These are phyloP conservation scores for Tylopilus subfusipes DNA, from an alignment of 768 basidiomycete genomes.

Conservation along the genomic window DNA sequence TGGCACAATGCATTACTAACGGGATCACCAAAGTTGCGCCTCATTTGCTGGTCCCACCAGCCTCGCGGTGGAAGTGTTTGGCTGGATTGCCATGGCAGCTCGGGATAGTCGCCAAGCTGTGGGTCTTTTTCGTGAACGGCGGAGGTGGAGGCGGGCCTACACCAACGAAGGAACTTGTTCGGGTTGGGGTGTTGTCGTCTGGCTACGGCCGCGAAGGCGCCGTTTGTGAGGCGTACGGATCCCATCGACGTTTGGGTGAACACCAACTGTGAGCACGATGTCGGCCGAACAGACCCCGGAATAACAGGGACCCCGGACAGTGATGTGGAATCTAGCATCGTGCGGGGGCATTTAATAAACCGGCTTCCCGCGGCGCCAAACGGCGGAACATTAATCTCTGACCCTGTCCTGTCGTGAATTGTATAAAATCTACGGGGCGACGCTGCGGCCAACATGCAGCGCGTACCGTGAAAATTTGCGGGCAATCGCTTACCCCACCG, in stretches of 20 bases:
- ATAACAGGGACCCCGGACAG: conserved; percentile 22
- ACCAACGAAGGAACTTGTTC: neutral
- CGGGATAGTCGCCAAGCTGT: conserved; percentile 70
- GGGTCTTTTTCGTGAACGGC: conserved; percentile 48
- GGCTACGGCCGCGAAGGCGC: conserved; percentile 6
- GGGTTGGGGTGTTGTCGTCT: conserved; percentile 1
- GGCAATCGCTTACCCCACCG: conserved; percentile 20
- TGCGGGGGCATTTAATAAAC: conserved; percentile 5
- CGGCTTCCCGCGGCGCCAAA: conserved; percentile 13
- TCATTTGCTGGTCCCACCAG: conserved; percentile 74
- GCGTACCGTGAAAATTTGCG: conserved; percentile 18
- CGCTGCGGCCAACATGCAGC: conserved; percentile 19
- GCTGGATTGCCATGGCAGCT: conserved; percentile 62
- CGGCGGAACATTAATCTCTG: conserved; percentile 15
- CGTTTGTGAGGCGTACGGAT: conserved; percentile 15
- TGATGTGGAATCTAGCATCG: neutral
- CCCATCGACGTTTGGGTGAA: conserved; percentile 18
- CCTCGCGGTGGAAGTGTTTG: conserved; percentile 61
- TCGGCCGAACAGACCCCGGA: conserved; percentile 21
- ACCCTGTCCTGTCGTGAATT: conserved; percentile 20
- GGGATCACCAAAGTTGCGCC: conserved; percentile 78
- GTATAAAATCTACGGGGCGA: conserved; percentile 15
- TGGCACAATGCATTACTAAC: conserved; percentile 40
- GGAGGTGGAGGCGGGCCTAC: conserved; percentile 16
- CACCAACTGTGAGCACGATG: neutral